phyloP scores from a whole-genome alignment of 2,329 filamentous ascomycete genomes.

The Colletotrichum godetiae region DNA sequence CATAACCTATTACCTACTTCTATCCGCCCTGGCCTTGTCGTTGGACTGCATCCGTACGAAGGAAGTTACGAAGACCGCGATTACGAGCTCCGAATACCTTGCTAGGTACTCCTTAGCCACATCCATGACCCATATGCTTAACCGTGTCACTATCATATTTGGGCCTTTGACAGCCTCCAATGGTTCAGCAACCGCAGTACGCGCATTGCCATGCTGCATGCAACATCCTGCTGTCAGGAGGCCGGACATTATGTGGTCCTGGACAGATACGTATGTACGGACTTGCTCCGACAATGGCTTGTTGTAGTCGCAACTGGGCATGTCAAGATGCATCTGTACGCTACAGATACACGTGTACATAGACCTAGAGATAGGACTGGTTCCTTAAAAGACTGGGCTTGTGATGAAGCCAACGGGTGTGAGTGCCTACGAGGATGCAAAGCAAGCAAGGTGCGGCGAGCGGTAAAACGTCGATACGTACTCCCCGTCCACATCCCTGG shows the following conservation, averaged over 20 bases:
- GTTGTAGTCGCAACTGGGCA: background rate
- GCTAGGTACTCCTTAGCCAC: background rate
- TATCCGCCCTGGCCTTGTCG: background rate
- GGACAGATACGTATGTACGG: background rate
- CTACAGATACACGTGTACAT: background rate
- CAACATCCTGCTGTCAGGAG: background rate
- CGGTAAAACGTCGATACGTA: conserved; percentile 17
- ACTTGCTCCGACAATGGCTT: background rate
- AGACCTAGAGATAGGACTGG: background rate
- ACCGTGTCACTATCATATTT: background rate
- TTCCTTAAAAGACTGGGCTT: background rate
- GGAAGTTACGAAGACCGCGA: too few relatives aligned
- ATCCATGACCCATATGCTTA: background rate
- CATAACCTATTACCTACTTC: background rate
- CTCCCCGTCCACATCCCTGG: background rate
- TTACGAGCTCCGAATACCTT: background rate
- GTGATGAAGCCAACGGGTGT: background rate
- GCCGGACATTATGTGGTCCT: background rate
- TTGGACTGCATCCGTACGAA: background rate
- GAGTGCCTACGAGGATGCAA: background rate
- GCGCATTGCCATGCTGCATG: conserved; percentile 1
- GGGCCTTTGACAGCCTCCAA: background rate
- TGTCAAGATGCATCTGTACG: background rate
- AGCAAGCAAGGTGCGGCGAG: conserved; percentile 3
- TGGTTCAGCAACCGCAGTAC: conserved; percentile 1